A percentile compares a stretch with the other conserved stretches of the same genome.
phyloP scores from a whole-genome alignment of 2,329 filamentous ascomycete genomes.

The Akanthomyces muscarius region DNA sequence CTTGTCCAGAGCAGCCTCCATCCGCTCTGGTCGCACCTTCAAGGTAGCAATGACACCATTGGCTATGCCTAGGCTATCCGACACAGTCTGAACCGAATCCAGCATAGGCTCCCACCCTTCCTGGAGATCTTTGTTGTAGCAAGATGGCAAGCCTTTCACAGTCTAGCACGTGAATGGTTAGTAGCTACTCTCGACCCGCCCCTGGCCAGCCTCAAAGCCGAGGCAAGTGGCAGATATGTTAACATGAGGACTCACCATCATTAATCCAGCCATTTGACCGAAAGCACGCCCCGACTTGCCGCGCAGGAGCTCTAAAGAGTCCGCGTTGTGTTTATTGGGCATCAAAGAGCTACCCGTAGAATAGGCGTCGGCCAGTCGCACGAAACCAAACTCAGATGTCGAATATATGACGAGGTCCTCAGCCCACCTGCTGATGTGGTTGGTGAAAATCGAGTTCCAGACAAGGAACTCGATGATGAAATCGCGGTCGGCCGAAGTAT shows the following conservation, averaged over 20 bases:
- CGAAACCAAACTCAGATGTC: conserved; percentile 72
- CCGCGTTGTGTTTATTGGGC: conserved; percentile 82
- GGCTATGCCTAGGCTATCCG: conserved; percentile 70
- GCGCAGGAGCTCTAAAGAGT: conserved; percentile 66
- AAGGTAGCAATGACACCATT: conserved; percentile 68
- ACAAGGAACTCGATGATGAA: conserved; percentile 70
- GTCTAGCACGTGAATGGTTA: conserved; percentile 36
- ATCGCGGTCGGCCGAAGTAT: conserved; percentile 65
- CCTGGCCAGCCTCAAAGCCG: conserved; percentile 21
- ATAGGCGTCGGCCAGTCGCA: conserved; percentile 70
- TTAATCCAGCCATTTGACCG: conserved; percentile 74
- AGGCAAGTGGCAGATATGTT: conserved; percentile 22
- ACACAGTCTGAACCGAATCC: conserved; percentile 69
- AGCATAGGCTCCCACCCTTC: conserved; percentile 73
- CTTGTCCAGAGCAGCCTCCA: conserved; percentile 65
- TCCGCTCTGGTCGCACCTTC: conserved; percentile 62
- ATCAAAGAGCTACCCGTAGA: conserved; percentile 64
- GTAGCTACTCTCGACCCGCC: conserved; percentile 27
- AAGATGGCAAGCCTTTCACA: conserved; percentile 59
- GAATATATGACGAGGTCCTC: conserved; percentile 86
- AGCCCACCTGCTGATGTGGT: conserved; percentile 67
- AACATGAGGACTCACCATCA: conserved; percentile 45
- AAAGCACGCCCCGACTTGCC: conserved; percentile 75
- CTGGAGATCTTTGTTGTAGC: conserved; percentile 77
- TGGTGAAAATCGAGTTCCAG: conserved; percentile 66